Conservation (phyloP, 1,284 basidiomycete genomes). For the Puccinia hordei region DNA sequence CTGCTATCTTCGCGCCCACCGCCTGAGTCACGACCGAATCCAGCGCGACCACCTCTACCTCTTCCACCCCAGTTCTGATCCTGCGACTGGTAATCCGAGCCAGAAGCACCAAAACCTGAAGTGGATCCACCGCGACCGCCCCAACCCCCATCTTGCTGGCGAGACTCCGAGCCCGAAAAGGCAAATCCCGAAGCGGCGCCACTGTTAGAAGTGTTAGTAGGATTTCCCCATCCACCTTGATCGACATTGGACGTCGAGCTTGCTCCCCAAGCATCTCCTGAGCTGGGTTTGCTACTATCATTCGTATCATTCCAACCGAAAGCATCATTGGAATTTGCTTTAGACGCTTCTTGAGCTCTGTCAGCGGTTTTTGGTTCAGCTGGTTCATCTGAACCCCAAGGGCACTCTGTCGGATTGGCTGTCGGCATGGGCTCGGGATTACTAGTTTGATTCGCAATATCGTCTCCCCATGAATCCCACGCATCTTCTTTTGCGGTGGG, state of each 20-base stretch:
- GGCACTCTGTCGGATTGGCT: neutral
- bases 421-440: neutral
- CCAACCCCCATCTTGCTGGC: neutral
- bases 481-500: neutral
- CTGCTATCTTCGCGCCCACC: neutral
- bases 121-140: too few relatives aligned
- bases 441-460: neutral
- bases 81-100: neutral
- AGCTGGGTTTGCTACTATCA: neutral
- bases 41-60: neutral
- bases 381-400: conserved; percentile 7
- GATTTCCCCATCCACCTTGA: neutral
- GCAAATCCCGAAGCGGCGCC: neutral
- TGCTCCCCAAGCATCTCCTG: neutral
- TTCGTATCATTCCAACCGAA: conserved; percentile 7
- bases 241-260: neutral
- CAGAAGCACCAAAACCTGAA: too few relatives aligned
- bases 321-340: neutral
- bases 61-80: neutral
- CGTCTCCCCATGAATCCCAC: neutral
- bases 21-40: neutral
- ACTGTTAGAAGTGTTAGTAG: neutral
- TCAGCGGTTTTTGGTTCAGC: neutral
- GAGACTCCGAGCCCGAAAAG: too few relatives aligned
- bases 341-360: neutral